These are phyloP conservation scores for Aquilaria sinensis DNA, from an alignment of 345 rosid genomes.

Conservation along the genomic window DNA sequence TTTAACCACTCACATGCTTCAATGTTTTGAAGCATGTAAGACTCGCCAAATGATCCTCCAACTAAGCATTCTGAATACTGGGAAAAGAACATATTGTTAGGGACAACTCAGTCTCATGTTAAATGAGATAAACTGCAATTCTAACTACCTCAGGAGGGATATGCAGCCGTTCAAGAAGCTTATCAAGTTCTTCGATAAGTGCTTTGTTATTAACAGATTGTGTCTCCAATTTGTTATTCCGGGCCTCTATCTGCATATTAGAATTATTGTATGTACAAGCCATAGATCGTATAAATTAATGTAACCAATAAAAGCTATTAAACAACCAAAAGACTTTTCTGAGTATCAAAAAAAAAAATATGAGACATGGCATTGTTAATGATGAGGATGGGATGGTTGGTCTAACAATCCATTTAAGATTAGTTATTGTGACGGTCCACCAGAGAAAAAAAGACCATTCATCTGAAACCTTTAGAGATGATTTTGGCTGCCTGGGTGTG, in stretches of 20 bases:
- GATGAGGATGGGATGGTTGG: too few species aligned
- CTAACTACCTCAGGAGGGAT: conserved; percentile 70
- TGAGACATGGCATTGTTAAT: too few species aligned
- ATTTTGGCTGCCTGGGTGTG: not conserved
- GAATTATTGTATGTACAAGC: not conserved
- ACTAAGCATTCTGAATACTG: conserved; percentile 72
- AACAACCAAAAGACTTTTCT: too few species aligned
- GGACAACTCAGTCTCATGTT: not conserved
- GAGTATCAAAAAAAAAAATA: not conserved
- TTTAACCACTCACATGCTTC: conserved; percentile 96
- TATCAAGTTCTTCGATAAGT: conserved; percentile 84
- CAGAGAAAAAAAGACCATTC: not conserved
- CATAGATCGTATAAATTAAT: not conserved
- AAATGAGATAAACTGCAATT: too few species aligned
- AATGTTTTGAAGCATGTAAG: conserved; percentile 66
- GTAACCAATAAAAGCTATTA: not conserved
- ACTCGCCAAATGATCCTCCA: conserved; percentile 87
- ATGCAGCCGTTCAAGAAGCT: conserved; percentile 61
- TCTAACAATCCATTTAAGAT: too few species aligned
- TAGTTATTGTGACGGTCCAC: not conserved
- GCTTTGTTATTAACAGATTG: conserved; percentile 85
- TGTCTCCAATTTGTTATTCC: conserved; percentile 91
- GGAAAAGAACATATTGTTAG: conserved; percentile 24
- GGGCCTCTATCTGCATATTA: conserved; percentile 72
- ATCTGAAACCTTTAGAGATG: not conserved